Base-by-base conservation (phyloP, 2,329 filamentous ascomycete species). In the Colletotrichum sansevieriae region DNA sequence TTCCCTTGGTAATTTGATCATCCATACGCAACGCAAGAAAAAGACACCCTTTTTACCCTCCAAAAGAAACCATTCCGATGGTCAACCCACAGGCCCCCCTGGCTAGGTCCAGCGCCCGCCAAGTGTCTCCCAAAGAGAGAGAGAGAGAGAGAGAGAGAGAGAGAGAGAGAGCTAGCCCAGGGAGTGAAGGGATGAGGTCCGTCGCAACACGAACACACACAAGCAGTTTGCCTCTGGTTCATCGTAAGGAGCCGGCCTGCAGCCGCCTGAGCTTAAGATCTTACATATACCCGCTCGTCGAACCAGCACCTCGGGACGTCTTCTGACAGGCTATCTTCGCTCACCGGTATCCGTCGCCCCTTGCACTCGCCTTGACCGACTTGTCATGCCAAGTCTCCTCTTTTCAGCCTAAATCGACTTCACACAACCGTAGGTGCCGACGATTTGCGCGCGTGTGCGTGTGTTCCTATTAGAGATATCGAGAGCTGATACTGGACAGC, bases 251-350 rank as follows among this genome's bases (percentile, higher is more conserved):
- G 44, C 54, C 52, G 46, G 35, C 29, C 65, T 56, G 64, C 51
- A 67, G 65, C 65, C 52, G 35, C 60, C 18, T 41, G n/a, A 33
- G 55, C 47, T 65, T 68, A 68, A 35, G 47, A 68, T 65, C 55
- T 68, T 68, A 68, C 65, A 68, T 68, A 68, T 65, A 68, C 62
- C 65, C 65, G 55, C 65, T 60, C 13, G 62, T 55, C 58, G 59
- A 68, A 60, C 65, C 65, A 65, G 12, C 62, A 65, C 65, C 33
- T 60, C 47, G 65, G 65, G 55, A 68, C 65, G 62, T 55, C 33
- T 47, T 39, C 62, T 68, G 55, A 68, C 62, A 68, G 65, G 65
- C 65, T 60, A 37, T 22, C 46, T 43, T 29, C 10, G 8, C 56
- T 68, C 65, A 68, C 65, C 62, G 65, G 65, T 68, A 56, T 65